Percentiles rank a stretch among this genome's conserved stretches.
These are phyloP conservation scores for Xanthoparmelia taractica DNA, from an alignment of 495 filamentous ascomycete genomes.

Conservation along the genomic window DNA sequence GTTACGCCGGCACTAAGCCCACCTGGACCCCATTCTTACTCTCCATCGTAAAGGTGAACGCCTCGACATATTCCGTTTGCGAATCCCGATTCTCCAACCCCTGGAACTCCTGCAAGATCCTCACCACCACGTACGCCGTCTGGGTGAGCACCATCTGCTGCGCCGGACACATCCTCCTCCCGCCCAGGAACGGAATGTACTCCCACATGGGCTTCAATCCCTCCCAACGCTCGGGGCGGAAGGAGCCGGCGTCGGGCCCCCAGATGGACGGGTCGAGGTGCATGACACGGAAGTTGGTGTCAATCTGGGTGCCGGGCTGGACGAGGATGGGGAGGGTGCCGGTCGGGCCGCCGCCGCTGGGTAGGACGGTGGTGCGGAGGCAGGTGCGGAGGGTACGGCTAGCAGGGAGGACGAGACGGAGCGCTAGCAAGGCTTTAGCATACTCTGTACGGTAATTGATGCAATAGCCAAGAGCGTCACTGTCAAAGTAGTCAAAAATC, in stretches of 20 bases:
- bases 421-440: too few relatives aligned
- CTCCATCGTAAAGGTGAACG: slow-evolving; percentile 6
- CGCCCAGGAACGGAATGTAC: slow-evolving; percentile 20
- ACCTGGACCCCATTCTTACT: slow-evolving; percentile 27
- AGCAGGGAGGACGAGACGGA: slow-evolving; percentile 46
- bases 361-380: slow-evolving; percentile 39
- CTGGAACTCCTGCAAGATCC: slow-evolving; percentile 32
- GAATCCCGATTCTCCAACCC: slow-evolving; percentile 14
- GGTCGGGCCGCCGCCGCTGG: slow-evolving; percentile 30
- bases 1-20: not conserved
- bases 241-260: slow-evolving; percentile 41
- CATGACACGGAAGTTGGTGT: slow-evolving; percentile 42
- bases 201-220: slow-evolving; percentile 32
- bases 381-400: slow-evolving; percentile 44
- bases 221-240: slow-evolving; percentile 51
- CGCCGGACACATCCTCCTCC: slow-evolving; percentile 17
- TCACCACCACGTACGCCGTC: slow-evolving; percentile 33
- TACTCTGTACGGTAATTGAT: not conserved
- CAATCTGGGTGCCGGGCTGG: slow-evolving; percentile 35
- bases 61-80: slow-evolving; percentile 14
- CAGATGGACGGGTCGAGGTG: slow-evolving; percentile 47
- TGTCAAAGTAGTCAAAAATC: too few relatives aligned
- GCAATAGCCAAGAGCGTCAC: too few relatives aligned
- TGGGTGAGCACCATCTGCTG: slow-evolving; percentile 26
- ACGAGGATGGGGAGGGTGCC: slow-evolving; percentile 36